phyloP scores from a whole-genome alignment of 2,329 filamentous ascomycete genomes.

The Emergomyces orientalis region DNA sequence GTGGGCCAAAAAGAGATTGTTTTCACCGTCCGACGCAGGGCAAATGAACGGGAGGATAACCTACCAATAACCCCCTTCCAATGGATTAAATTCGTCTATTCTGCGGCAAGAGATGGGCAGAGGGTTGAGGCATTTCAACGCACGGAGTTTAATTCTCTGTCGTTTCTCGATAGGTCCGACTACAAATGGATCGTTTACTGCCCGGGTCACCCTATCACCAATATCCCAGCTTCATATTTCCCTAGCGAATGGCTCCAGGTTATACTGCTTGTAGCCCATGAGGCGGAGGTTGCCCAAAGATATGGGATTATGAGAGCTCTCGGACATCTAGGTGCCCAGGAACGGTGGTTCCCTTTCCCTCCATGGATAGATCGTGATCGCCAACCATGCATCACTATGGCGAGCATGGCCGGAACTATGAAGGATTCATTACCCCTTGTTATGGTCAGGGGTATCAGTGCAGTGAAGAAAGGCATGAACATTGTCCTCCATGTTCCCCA shows the following conservation, averaged over 20 bases:
- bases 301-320: slow-evolving; percentile 11
- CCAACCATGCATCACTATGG: slow-evolving; percentile 9
- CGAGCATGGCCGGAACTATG: slow-evolving; percentile 8
- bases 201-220: slow-evolving; percentile 8
- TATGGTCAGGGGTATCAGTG: slow-evolving; percentile 8
- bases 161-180: slow-evolving; percentile 11
- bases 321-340: slow-evolving; percentile 10
- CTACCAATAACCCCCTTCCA: slow-evolving; percentile 9
- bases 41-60: slow-evolving; percentile 8
- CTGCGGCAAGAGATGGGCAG: slow-evolving; percentile 9
- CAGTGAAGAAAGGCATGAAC: slow-evolving; percentile 8
- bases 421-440: slow-evolving; percentile 4
- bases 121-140: slow-evolving; percentile 9
- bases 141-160: slow-evolving; percentile 9
- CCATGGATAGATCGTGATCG: slow-evolving; percentile 13
- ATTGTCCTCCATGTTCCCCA: slow-evolving; percentile 9
- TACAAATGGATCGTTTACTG: slow-evolving; percentile 10
- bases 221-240: slow-evolving; percentile 10
- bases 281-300: slow-evolving; percentile 11
- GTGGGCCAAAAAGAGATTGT: slow-evolving; percentile 12
- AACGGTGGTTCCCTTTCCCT: slow-evolving; percentile 12
- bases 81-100: slow-evolving; percentile 11
- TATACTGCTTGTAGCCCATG: slow-evolving; percentile 8
- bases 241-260: slow-evolving; percentile 9
- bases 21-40: slow-evolving; percentile 9